phyloP scores from a whole-genome alignment of 116 monocot genomes.

The Papilionanthe hybrid region DNA sequence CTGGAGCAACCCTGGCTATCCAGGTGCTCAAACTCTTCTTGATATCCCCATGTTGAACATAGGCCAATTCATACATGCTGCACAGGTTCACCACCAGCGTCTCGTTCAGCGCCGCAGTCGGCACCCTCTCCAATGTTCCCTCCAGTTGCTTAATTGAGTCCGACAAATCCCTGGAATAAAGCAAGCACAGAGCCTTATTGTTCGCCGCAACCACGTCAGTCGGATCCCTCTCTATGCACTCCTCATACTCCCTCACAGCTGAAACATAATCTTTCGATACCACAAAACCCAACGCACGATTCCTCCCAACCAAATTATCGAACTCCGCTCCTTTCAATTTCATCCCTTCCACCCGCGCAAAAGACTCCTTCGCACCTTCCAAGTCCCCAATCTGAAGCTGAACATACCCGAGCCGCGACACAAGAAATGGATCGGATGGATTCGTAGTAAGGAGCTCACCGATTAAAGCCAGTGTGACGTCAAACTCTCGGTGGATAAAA shows the following conservation, averaged over 20 bases:
- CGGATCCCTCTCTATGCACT: constrained; percentile 76
- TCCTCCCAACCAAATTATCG: constrained; percentile 59
- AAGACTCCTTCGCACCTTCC: constrained; percentile 46
- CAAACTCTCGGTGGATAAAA: constrained; percentile 67
- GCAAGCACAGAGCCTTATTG: constrained; percentile 86
- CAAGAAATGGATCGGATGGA: constrained; percentile 46
- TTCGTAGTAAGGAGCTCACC: constrained; percentile 33
- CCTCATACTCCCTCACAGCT: constrained; percentile 89
- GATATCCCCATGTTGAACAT: constrained; percentile 71
- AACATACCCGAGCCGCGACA: constrained; percentile 60
- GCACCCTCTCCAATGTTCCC: constrained; percentile 85
- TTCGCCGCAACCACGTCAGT: constrained; percentile 75
- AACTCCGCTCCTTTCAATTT: constrained; percentile 12
- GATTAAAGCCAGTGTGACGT: constrained; percentile 52
- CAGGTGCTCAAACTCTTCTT: constrained; percentile 79
- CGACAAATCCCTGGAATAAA: constrained; percentile 87
- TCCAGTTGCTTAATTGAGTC: constrained; percentile 89
- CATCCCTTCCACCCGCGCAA: constrained; percentile 44
- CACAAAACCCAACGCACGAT: constrained; percentile 52
- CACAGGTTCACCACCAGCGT: constrained; percentile 77
- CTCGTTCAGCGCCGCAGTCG: constrained; percentile 78
- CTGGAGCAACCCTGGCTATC: constrained; percentile 79
- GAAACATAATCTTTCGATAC: constrained; percentile 61
- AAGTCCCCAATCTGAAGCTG: constrained; percentile 91
- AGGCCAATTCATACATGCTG: constrained; percentile 96